These are phyloP conservation scores for Kalanchoe fedtschenkoi DNA, from an alignment of 164 flowering plant species.

Conservation along the genomic window DNA sequence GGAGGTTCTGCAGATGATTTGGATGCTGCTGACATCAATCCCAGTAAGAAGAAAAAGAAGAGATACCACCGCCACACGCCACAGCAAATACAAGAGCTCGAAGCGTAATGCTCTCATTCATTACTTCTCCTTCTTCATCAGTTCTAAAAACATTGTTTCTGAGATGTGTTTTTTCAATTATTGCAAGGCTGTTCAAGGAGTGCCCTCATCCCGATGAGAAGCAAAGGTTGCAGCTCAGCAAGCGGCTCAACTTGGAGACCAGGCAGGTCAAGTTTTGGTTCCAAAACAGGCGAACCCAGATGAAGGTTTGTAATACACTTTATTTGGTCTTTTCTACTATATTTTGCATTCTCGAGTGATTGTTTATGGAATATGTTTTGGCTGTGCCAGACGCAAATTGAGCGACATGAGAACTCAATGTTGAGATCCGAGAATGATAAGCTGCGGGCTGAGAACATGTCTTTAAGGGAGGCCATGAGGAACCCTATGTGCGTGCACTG, in stretches of 20 bases:
- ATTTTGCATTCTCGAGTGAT: not conserved
- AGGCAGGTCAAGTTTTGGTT: constrained; percentile 99
- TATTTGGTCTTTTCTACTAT: not conserved
- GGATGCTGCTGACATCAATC: constrained; percentile 64
- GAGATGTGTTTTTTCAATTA: constrained; percentile 2
- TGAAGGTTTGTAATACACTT: constrained; percentile 49
- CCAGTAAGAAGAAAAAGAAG: constrained; percentile 52
- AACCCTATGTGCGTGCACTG: constrained; percentile 86
- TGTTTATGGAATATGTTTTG: not conserved
- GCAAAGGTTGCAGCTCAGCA: constrained; percentile 82
- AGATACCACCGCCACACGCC: constrained; percentile 97
- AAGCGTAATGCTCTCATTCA: constrained; percentile 38
- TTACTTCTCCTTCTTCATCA: not conserved
- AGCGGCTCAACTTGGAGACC: constrained; percentile 64
- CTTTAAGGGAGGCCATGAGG: constrained; percentile 83
- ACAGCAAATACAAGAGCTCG: constrained; percentile 99
- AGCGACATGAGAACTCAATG: constrained; percentile 84
- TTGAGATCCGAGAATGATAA: constrained; percentile 87
- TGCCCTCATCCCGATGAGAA: constrained; percentile 99
- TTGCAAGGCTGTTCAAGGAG: constrained; percentile 72
- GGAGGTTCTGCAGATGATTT: constrained; percentile 84
- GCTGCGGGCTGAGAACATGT: constrained; percentile 82
- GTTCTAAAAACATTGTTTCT: not conserved
- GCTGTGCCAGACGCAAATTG: constrained; percentile 69
- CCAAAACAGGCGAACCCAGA: constrained; percentile 90